A percentile compares a stretch with the other conserved stretches of the same genome.
These are phyloP conservation scores for Candida coquimbonensis DNA, from an alignment of 805 yeast genomes.

Conservation along the genomic window DNA sequence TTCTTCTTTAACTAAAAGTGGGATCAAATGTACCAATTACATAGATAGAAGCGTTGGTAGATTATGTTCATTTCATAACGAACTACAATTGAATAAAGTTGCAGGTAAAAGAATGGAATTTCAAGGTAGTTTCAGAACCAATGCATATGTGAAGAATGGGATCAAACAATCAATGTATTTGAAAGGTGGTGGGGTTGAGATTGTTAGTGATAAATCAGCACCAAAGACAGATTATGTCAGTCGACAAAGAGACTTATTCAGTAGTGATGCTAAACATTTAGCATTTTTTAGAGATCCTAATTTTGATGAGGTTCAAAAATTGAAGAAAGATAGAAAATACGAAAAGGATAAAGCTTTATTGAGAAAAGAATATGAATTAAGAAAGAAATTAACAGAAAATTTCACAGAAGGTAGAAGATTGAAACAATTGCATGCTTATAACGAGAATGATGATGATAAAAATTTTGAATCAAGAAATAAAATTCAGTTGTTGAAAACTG, in stretches of 20 bases:
- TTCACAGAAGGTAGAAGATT: constrained; percentile 23
- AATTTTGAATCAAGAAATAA: constrained; percentile 19
- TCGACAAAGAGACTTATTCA: constrained; percentile 29
- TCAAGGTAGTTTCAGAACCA: constrained; percentile 49
- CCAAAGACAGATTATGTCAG: constrained; percentile 19
- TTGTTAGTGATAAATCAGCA: constrained; percentile 21
- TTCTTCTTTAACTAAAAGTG: constrained; percentile 36
- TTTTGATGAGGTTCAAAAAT: constrained; percentile 25
- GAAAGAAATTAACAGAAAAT: constrained; percentile 4
- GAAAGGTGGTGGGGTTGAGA: constrained; percentile 21
- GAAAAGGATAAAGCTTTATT: constrained; percentile 13
- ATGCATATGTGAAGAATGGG: constrained; percentile 45
- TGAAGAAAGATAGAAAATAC: constrained; percentile 30
- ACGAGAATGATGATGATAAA: constrained; percentile 14
- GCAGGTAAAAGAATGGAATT: constrained; percentile 72
- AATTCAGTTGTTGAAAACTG: constrained; percentile 27
- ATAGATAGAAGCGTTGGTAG: constrained; percentile 47
- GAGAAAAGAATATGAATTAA: constrained; percentile 2
- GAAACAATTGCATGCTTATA: constrained; percentile 16
- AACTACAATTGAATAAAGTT: constrained; percentile 42
- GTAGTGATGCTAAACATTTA: constrained; percentile 34
- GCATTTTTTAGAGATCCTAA: constrained; percentile 41
- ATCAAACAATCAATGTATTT: constrained; percentile 35
- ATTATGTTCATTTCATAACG: constrained; percentile 70
- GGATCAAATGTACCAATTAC: constrained; percentile 50